Percentiles rank a stretch among this genome's conserved stretches.
Evolutionary conservation across 495 filamentous ascomycete genomes (phyloP).

Genomic region (Achaetomiella virescens): DNA sequence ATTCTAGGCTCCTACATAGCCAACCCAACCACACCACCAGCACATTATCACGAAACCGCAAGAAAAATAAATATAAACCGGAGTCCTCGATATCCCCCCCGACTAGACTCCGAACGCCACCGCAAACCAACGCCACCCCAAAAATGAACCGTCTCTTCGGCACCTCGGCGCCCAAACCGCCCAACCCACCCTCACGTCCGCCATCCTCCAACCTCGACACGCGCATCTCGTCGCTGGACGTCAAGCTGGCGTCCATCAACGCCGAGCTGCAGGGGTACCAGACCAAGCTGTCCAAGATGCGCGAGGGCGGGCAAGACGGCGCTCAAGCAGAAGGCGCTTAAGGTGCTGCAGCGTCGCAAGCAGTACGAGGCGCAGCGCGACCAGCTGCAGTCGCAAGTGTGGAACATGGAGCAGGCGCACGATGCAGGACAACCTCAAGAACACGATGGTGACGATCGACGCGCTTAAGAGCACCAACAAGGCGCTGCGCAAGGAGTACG

Average conservation of each 20-base stretch:
- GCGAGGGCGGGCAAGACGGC: conserved; percentile 93
- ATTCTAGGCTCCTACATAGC: too few species aligned
- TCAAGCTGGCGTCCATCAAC: conserved; percentile 88
- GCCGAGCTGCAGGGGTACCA: conserved; percentile 88
- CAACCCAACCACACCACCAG: too few species aligned
- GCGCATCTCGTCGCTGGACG: conserved; percentile 83
- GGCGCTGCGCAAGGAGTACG: conserved; percentile 88
- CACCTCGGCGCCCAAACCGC: conserved; percentile 67
- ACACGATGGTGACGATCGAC: conserved; percentile 97
- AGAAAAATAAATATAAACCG: too few species aligned
- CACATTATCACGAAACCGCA: too few species aligned
- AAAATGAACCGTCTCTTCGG: conserved; percentile 96
- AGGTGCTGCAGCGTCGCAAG: conserved; percentile 91
- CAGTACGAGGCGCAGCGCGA: conserved; percentile 93
- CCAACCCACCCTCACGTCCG: conserved; percentile 80
- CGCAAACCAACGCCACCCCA: not conserved
- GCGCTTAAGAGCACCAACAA: conserved; percentile 96
- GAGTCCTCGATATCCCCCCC: not conserved
- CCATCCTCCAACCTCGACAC: conserved; percentile 87
- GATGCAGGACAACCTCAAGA: conserved; percentile 99
- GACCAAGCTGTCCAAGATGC: conserved; percentile 82
- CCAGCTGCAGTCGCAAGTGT: conserved; percentile 88
- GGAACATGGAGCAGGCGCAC: conserved; percentile 99
- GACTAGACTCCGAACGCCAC: not conserved
- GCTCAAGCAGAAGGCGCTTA: conserved; percentile 89